Percentiles rank a stretch among this genome's conserved stretches.
Evolutionary conservation across 768 basidiomycete species (phyloP).

Genomic region (Sporobolomyces phaffii): DNA sequence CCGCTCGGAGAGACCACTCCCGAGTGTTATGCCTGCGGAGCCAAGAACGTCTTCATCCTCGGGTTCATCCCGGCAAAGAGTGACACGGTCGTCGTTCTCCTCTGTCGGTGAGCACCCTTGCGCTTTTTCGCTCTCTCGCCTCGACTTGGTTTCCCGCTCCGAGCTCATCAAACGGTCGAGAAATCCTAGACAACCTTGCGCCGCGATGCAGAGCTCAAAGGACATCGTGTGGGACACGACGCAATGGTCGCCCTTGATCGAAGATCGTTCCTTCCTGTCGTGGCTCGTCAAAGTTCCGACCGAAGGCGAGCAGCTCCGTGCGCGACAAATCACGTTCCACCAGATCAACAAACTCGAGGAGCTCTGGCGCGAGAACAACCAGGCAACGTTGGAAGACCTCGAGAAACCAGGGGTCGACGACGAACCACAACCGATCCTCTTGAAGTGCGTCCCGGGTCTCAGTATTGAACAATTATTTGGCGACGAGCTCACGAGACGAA

Average conservation of each 20-base stretch:
- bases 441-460: slow-evolving; percentile 50
- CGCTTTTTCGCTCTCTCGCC: neutral
- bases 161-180: slow-evolving; percentile 45
- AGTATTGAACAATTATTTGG: no score
- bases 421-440: slow-evolving; percentile 83
- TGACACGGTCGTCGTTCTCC: slow-evolving; percentile 93
- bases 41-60: slow-evolving; percentile 98
- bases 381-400: slow-evolving; percentile 88
- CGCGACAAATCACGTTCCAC: slow-evolving; percentile 90
- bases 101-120: slow-evolving; percentile 69
- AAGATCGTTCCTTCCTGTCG: slow-evolving; percentile 96
- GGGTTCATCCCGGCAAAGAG: slow-evolving; percentile 99
- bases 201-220: slow-evolving; percentile 75
- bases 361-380: slow-evolving; percentile 95
- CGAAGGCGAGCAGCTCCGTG: slow-evolving; percentile 90
- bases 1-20: slow-evolving; percentile 95
- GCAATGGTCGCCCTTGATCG: slow-evolving; percentile 96
- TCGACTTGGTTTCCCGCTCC: slow-evolving; percentile 9
- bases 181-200: slow-evolving; percentile 73
- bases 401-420: slow-evolving; percentile 97
- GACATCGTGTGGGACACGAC: slow-evolving; percentile 98
- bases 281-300: slow-evolving; percentile 97
- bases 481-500: neutral
- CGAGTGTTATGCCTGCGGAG: slow-evolving; percentile 98
- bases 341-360: slow-evolving; percentile 98